Evolutionary conservation across 78 protist species (phyloP), one percentile per base, ranked within the genome.

Genomic region (Bigelowiella natans): DNA sequence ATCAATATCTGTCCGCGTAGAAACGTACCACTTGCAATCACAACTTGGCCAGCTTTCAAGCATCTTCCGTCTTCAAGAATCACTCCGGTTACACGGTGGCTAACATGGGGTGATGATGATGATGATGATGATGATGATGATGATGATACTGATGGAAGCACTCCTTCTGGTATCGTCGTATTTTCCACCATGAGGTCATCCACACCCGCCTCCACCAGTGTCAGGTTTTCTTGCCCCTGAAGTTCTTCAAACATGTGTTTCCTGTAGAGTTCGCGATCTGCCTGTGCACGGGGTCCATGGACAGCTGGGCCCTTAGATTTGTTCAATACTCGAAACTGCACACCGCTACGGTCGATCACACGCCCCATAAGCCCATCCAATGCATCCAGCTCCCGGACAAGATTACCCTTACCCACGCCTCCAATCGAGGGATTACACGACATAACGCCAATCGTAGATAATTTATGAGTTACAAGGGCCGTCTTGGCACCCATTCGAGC

Each of bases 401-500:
- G 90, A 83, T 86, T 87, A 2, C 98, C 98, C 51, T 97, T 97
- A 37, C 98, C 98, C 28, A 97, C 83, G 38, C 98, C 98, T 51
- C 98, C 98, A 86, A 97, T 95, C 11, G 97, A 93, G 39, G 98
- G 98, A 88, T 97, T 97, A 91, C 98, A 97, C 36, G 97, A 95
- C 98, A 97, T 93, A 31, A 91, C 73, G 39, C 90, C 90, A 1
- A 88, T 34, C 39, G 90, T 86, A 31, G 2, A 51, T 11, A 2
- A 11, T 29, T 34, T 36, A 40, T 94, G 97, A 3, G 97, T 97
- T 0, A 97, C 91, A 0, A 97, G 91, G 38, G 95, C 83, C 34
- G 97, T 94, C 37, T 28, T 11, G 2, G 95, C 94, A 1, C 98
- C 98, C 2, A 88, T 82, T 31, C 98, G 92, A 0, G 97, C 96